These are phyloP conservation scores for Parafenestella ontariensis DNA, from an alignment of 2,329 filamentous ascomycete genomes.

Conservation along the genomic window DNA sequence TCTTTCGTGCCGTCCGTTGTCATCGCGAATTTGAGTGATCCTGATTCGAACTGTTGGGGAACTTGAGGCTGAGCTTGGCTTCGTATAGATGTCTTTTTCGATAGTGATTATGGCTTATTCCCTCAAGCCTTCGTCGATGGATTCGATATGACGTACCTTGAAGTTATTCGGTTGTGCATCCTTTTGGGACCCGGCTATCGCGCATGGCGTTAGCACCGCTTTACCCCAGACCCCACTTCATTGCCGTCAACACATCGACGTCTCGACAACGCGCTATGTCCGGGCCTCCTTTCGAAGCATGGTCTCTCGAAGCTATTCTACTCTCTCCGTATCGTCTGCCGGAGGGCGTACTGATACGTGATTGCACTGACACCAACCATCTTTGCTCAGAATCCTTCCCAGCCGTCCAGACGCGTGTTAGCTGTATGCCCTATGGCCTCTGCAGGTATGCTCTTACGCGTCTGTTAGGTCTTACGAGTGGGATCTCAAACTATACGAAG, in stretches of 20 bases:
- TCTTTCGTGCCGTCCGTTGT: slow-evolving; percentile 5
- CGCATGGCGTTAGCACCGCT: neutral
- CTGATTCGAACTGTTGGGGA: neutral
- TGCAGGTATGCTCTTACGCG: neutral
- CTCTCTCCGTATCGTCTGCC: neutral
- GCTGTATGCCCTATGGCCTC: neutral
- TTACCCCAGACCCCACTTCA: neutral
- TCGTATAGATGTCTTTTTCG: neutral
- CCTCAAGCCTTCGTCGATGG: neutral
- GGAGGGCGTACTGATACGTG: neutral
- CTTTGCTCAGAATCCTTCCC: neutral
- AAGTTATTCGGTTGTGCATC: neutral
- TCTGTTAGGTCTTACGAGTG: neutral
- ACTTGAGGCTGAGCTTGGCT: neutral
- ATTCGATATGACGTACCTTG: neutral
- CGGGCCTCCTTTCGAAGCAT: too few relatives aligned
- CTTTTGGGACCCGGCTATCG: neutral
- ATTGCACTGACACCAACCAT: neutral
- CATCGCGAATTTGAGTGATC: neutral
- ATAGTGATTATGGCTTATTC: neutral
- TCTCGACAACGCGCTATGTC: neutral
- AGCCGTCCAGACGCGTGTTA: neutral
- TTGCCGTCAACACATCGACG: neutral
- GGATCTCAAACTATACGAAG: neutral
- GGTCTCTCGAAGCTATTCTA: too few relatives aligned